A percentile compares a stretch with the other conserved stretches of the same genome.
Evolutionary conservation across 108 stramenopile genomes (phyloP).

Genomic region (Pseudonitzschia multiseries): DNA sequence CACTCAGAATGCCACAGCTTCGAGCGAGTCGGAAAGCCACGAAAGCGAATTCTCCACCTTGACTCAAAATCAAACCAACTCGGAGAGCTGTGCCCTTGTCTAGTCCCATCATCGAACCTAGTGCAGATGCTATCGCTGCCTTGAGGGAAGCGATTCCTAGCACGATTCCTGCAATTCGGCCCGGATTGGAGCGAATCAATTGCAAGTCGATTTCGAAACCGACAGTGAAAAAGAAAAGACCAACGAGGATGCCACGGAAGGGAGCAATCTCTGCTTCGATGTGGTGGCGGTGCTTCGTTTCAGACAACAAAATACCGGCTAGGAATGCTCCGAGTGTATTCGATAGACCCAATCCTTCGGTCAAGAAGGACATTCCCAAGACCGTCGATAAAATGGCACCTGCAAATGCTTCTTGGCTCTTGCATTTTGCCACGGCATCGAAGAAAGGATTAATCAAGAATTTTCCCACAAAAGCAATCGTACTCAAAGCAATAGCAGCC

Average conservation of each 20-base stretch:
- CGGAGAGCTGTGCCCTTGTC: slow-evolving; percentile 68
- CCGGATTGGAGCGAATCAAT: slow-evolving; percentile 68
- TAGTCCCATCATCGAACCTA: slow-evolving; percentile 67
- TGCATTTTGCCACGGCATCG: slow-evolving; percentile 59
- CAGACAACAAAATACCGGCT: slow-evolving; percentile 86
- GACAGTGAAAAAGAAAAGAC: slow-evolving; percentile 95
- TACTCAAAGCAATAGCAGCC: slow-evolving; percentile 70
- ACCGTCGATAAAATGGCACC: slow-evolving; percentile 82
- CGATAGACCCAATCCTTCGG: slow-evolving; percentile 90
- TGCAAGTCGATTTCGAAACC: slow-evolving; percentile 91
- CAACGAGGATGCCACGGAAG: slow-evolving; percentile 90
- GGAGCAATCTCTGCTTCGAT: slow-evolving; percentile 89
- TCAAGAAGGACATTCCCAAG: slow-evolving; percentile 87
- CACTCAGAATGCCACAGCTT: slow-evolving; percentile 75
- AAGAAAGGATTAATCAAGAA: slow-evolving; percentile 79
- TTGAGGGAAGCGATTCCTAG: slow-evolving; percentile 78
- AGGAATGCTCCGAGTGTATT: slow-evolving; percentile 94
- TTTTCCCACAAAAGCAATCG: slow-evolving; percentile 76
- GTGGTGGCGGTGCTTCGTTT: slow-evolving; percentile 78
- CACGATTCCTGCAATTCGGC: slow-evolving; percentile 61
- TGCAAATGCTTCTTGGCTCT: slow-evolving; percentile 89
- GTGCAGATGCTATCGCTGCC: slow-evolving; percentile 60
- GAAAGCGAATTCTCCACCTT: slow-evolving; percentile 95
- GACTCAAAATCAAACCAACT: slow-evolving; percentile 83
- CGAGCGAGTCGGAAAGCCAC: slow-evolving; percentile 92